Base-by-base conservation (phyloP, 768 basidiomycete species). In the Omphalotus guepiniiformis region DNA sequence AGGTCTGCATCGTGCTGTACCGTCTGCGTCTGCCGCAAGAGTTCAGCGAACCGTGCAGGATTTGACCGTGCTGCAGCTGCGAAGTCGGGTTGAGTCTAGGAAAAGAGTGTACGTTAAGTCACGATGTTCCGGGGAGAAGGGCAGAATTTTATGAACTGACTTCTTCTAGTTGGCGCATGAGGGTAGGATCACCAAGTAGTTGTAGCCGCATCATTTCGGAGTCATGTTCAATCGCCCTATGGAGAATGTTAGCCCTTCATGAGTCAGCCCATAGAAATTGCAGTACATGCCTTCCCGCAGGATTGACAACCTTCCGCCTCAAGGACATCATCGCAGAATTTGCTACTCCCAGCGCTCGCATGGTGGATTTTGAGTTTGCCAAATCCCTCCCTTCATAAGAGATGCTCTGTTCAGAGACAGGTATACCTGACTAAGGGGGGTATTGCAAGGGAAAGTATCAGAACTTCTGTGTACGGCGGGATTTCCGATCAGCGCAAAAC, bases 161-260 rank as follows among this genome's bases (percentile, higher is more conserved):
- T 55, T 77, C 66, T 49, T 75, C 79, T 16, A 98, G 59, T 60
- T 88, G 79, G 12, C 69, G 63, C 86, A 97, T 85, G 39, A 96
- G 66, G 0, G 70, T 57, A 3, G 93, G 93, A 65, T 97, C 79
- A 3, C 93, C 91, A 11, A 98, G 70, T 13, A 95, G 60, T 55
- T 93, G 92, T 21, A 94, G 67, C 13, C 95, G 78, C 83, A 93
- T 90, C 79, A 85, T 87, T 65, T 98, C 95, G 23, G 88, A 68
- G 55, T 95, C 92, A 52, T 85, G 85, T 55, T 84, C 79, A n/a
- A 78, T 70, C 13, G 79, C 63, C 57, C 90, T 92, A 54, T 39
- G 12, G 26, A 50, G 30, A 3, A 26, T n/a, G 34, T 25, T 16
- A 19, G 25, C 34, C n/a, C 44, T 43, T 21, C 39, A 22, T 21